Evolutionary conservation across 805 yeast species (phyloP).

Genomic region (Candida pseudofarinosa): DNA sequence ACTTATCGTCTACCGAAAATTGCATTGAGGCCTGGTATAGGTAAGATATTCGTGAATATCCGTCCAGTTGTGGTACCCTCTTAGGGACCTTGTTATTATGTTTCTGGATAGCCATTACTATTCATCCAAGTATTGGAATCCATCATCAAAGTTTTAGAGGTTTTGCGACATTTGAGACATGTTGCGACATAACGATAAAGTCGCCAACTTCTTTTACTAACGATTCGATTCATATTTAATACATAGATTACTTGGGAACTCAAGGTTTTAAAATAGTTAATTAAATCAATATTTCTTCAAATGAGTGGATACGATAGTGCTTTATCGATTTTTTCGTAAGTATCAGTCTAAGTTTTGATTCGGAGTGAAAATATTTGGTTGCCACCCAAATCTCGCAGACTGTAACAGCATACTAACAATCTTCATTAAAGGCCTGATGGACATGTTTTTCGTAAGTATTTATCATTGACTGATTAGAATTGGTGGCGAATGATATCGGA

Average conservation of each 20-base stretch:
- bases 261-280: background rate
- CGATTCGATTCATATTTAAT: background rate
- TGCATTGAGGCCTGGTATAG: slow-evolving; percentile 52
- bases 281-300: slow-evolving; percentile 3
- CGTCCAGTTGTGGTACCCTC: slow-evolving; percentile 50
- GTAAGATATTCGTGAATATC: slow-evolving; percentile 55
- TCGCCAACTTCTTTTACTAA: background rate
- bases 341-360: slow-evolving; percentile 12
- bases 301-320: slow-evolving; percentile 99
- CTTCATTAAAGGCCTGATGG: slow-evolving; percentile 83
- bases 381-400: slow-evolving; percentile 9
- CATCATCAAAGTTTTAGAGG: no score
- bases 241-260: background rate
- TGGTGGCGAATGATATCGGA: background rate
- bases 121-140: no score
- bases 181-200: background rate
- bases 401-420: slow-evolving; percentile 27
- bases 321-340: slow-evolving; percentile 90
- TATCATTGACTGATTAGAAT: background rate
- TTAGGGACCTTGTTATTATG: slow-evolving; percentile 24
- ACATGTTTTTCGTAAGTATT: slow-evolving; percentile 81
- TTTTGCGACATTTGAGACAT: background rate
- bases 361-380: slow-evolving; percentile 2
- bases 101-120: background rate
- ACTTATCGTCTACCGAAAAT: slow-evolving; percentile 25